Evolutionary conservation across 2,329 filamentous ascomycete genomes (phyloP).

Genomic region (Salinomyces thailandicus): DNA sequence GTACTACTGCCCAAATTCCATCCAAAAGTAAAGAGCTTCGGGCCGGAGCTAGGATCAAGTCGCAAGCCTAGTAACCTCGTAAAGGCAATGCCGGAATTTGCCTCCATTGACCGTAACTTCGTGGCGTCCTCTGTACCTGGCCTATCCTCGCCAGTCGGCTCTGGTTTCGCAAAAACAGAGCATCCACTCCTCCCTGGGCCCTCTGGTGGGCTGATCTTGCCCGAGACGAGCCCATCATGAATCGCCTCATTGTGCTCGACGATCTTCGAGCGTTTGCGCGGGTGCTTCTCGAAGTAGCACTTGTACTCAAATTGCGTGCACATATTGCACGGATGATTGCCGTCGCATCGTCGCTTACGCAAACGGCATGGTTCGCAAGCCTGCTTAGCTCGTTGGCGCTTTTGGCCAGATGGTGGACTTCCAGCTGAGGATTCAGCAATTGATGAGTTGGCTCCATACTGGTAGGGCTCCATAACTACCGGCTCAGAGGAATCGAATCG

Average conservation of each 20-base stretch:
- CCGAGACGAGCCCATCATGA: slow-evolving; percentile 7
- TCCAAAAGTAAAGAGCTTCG: slow-evolving; percentile 45
- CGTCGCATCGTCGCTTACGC: slow-evolving; percentile 48
- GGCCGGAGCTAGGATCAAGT: slow-evolving; percentile 44
- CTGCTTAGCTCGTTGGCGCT: slow-evolving; percentile 26
- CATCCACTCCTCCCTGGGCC: neutral
- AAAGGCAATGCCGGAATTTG: slow-evolving; percentile 49
- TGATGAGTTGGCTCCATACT: neutral
- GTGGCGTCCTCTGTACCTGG: slow-evolving; percentile 18
- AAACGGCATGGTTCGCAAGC: slow-evolving; percentile 41
- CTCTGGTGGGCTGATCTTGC: slow-evolving; percentile 7
- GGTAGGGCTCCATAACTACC: neutral
- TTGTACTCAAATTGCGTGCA: slow-evolving; percentile 46
- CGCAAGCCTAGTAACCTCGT: slow-evolving; percentile 42
- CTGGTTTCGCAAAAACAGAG: slow-evolving; percentile 4
- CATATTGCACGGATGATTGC: slow-evolving; percentile 42
- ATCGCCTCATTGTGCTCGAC: slow-evolving; percentile 20
- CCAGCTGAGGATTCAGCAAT: neutral
- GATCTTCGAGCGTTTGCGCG: slow-evolving; percentile 26
- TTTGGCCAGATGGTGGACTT: slow-evolving; percentile 12
- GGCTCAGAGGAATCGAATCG: neutral
- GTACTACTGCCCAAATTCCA: slow-evolving; percentile 40
- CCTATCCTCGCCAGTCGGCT: slow-evolving; percentile 10
- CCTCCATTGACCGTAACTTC: slow-evolving; percentile 39
- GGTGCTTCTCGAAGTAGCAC: slow-evolving; percentile 37